A percentile compares a stretch with the other conserved stretches of the same genome.
These are phyloP conservation scores for Candida khao-thaluensis DNA, from an alignment of 805 yeast genomes.

Conservation along the genomic window DNA sequence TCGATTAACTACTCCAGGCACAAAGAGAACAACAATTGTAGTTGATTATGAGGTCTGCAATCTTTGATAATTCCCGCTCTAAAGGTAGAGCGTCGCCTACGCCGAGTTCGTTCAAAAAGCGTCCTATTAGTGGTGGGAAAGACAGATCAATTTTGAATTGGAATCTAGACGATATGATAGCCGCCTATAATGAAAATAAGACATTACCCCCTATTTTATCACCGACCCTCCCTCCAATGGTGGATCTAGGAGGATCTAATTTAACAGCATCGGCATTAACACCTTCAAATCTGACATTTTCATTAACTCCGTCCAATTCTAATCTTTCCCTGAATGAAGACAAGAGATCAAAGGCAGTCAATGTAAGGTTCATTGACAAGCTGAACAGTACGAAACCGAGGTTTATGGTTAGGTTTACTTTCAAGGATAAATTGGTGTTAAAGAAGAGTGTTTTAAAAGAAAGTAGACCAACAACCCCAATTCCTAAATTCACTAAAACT, in stretches of 20 bases:
- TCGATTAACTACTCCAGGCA: not conserved
- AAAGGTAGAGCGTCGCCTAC: conserved; percentile 8
- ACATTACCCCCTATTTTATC: conserved; percentile 38
- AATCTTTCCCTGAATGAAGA: conserved; percentile 1
- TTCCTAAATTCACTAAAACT: not conserved
- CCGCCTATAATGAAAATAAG: conserved; percentile 32
- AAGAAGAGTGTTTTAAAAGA: not conserved
- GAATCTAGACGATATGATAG: conserved; percentile 41
- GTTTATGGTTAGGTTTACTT: conserved; percentile 17
- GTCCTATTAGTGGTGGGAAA: not conserved
- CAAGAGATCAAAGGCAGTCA: conserved; percentile 1
- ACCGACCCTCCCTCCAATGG: conserved; percentile 33
- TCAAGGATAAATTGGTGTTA: not conserved
- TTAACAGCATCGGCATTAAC: not conserved
- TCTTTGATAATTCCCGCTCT: conserved; percentile 20
- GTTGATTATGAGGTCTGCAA: conserved; percentile 30
- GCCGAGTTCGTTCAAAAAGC: conserved; percentile 7
- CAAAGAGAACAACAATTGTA: not conserved
- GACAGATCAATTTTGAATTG: conserved; percentile 14
- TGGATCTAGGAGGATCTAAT: not conserved
- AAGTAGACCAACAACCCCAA: conserved; percentile 5
- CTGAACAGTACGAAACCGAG: conserved; percentile 17
- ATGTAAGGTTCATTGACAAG: conserved; percentile 30
- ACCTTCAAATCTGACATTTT: not conserved
- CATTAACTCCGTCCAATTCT: not conserved